A percentile compares a stretch with the other conserved stretches of the same genome.
Evolutionary conservation across 768 basidiomycete species (phyloP).

Genomic region (Russula brevipes): DNA sequence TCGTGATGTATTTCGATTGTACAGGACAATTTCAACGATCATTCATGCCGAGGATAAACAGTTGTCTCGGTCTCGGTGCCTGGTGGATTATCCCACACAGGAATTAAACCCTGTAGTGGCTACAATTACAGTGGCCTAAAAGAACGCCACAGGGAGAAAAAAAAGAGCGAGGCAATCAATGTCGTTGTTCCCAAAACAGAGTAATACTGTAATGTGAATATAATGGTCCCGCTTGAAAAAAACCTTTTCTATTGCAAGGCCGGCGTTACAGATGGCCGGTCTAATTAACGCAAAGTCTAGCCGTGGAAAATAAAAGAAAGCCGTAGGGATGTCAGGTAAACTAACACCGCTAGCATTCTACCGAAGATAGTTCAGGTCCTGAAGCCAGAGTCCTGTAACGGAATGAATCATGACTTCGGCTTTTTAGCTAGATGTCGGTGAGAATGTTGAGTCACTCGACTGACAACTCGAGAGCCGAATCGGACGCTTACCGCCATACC

Average conservation of each 20-base stretch:
- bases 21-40: no score
- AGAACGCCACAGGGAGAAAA: background rate
- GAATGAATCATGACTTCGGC: constrained; percentile 11
- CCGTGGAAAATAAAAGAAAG: background rate
- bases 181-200: background rate
- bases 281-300: background rate
- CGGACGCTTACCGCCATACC: constrained; percentile 73
- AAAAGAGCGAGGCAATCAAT: background rate
- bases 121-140: background rate
- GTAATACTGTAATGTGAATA: background rate
- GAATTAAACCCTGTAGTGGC: background rate
- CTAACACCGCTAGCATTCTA: background rate
- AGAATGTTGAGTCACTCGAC: background rate
- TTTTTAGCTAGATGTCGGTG: constrained; percentile 9
- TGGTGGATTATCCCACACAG: background rate
- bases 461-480: background rate
- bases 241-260: background rate
- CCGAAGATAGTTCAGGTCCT: background rate
- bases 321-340: background rate
- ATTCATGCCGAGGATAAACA: background rate
- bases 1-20: no score
- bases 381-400: background rate
- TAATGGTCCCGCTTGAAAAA: background rate
- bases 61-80: background rate
- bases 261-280: constrained; percentile 2